Base-by-base conservation (phyloP, 73 alveolate genomes). In the Paramecium biaurelia region DNA sequence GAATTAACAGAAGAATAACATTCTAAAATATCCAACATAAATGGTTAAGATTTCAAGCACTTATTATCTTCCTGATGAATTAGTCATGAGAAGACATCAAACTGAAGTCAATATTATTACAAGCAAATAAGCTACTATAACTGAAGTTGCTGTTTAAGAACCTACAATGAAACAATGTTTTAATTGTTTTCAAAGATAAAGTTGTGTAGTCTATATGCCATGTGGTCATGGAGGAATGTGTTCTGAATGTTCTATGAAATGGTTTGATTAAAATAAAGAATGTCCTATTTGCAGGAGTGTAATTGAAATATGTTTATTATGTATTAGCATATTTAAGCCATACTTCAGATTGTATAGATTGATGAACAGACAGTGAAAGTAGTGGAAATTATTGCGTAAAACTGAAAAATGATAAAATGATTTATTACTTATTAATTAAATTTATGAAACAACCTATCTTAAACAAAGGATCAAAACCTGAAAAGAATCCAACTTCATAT, bases 371-470 rank as follows among this genome's bases (percentile, higher is more conserved):
- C 68, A 53, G 68, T 53, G 4, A 53, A 53, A 4, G 68, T 53
- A 4, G 14, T 53, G 14, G 68, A 53, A 15, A 53, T 53, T 18
- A 15, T 53, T 53, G 68, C 68, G 4, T 53, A 53, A 53, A 53
- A 53, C 14, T 53, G 68, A 53, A 53, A 18, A 20, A 5, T n/a
- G 30, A 15, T 4, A 53, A 18, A 53, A 15, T 53, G 30, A 53
- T 53, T 18, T 53, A 53, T 53, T 53, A 53, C 68, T 18, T 53
- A 53, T 53, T 26, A 30, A 63, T 63, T 63, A 14, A 63, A 63
- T 63, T 58, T 11, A 79, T 79, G 90, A 79, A 79, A 47, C 90
- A 79, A 12, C 90, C 90, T 0, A 79, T 79, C 15, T 79, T 47
- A 23, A 63, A 63, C 12, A 20, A 34, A 41, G 90, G 90, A 43